Percentiles rank a stretch among this genome's conserved stretches.
Evolutionary conservation across 2,329 filamentous ascomycete genomes (phyloP).

Genomic region (Thelonectria discophora): DNA sequence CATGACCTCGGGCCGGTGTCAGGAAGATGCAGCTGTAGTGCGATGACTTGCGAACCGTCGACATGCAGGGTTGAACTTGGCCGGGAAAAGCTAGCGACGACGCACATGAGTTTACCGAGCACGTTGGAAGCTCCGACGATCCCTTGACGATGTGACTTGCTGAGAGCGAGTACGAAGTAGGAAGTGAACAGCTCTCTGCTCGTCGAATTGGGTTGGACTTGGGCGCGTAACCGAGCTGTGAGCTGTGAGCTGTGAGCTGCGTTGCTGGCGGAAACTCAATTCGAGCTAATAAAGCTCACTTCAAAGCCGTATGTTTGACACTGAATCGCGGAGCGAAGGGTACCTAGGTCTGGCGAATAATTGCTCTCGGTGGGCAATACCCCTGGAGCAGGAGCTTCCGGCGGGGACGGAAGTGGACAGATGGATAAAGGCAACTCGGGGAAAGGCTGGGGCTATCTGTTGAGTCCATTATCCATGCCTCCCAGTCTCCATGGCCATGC

Average conservation of each 20-base stretch:
- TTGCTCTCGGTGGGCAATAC: not conserved
- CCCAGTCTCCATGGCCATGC: conserved; percentile 12
- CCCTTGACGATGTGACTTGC: not conserved
- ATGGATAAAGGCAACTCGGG: conserved; percentile 21
- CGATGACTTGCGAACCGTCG: conserved; percentile 29
- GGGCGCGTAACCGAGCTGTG: not conserved
- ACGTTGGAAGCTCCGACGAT: not conserved
- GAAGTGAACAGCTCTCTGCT: no score
- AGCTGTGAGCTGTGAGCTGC: not conserved
- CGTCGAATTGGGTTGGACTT: not conserved
- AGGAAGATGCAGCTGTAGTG: conserved; percentile 33
- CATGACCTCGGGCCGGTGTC: conserved; percentile 24
- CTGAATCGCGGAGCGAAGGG: not conserved
- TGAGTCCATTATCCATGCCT: not conserved
- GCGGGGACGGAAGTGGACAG: conserved; percentile 17
- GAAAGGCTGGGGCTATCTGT: conserved; percentile 15
- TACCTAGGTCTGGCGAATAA: not conserved
- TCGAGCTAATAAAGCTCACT: not conserved
- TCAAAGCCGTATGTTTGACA: not conserved
- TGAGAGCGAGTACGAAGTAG: not conserved
- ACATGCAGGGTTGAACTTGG: conserved; percentile 24
- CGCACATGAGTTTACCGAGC: not conserved
- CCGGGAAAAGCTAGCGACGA: conserved; percentile 13
- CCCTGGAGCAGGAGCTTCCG: conserved; percentile 8
- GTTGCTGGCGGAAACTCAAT: not conserved